Evolutionary conservation across 139 green algal genomes (phyloP).

Genomic region (Chlorella sp.): DNA sequence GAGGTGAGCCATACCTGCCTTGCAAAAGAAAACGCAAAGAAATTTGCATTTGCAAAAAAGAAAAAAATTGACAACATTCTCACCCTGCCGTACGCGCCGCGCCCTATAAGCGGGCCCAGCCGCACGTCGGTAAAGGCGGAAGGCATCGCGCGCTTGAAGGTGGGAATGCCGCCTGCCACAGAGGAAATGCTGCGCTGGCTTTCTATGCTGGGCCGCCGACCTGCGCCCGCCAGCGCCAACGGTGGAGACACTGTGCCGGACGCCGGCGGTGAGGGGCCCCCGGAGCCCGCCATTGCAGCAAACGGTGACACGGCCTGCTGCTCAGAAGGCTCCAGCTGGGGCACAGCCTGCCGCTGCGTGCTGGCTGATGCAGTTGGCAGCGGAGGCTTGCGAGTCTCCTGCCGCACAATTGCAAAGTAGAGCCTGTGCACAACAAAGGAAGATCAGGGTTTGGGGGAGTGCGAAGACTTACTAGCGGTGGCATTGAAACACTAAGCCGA

Average conservation of each 20-base stretch:
- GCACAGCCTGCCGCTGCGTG: background rate
- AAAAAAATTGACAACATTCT: too few species aligned
- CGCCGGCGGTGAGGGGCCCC: too few species aligned
- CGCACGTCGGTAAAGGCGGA: slow-evolving; percentile 63
- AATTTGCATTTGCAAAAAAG: too few species aligned
- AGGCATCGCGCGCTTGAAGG: slow-evolving; percentile 37
- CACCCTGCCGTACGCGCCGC: slow-evolving; percentile 72
- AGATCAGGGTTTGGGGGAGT: too few species aligned
- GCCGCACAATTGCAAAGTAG: slow-evolving; percentile 37
- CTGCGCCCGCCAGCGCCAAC: background rate
- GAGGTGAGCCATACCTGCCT: too few species aligned
- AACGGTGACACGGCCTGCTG: background rate
- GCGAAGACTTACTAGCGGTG: too few species aligned
- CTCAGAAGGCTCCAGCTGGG: background rate
- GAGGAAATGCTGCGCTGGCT: background rate
- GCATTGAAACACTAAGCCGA: too few species aligned
- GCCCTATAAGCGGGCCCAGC: slow-evolving; percentile 74
- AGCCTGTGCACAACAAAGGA: too few species aligned
- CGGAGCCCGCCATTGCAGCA: too few species aligned
- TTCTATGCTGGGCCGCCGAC: slow-evolving; percentile 12
- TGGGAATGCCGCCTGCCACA: background rate
- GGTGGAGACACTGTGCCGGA: too few species aligned
- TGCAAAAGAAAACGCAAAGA: too few species aligned
- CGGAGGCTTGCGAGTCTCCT: background rate
- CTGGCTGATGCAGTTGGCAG: background rate